Conservation (phyloP, 805 yeast species). For the Maudiozyma bulderi region DNA sequence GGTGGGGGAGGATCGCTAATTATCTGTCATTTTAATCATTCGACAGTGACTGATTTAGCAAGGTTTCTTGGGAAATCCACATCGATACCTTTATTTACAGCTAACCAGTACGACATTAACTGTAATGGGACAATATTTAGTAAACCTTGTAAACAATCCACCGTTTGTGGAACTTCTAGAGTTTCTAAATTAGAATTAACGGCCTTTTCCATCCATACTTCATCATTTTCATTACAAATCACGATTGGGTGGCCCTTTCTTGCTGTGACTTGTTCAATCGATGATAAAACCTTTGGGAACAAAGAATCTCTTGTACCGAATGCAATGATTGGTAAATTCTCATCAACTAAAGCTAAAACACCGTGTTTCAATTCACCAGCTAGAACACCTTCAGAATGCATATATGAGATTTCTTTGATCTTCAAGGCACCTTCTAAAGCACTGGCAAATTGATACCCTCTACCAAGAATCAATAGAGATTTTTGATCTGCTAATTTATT, state of each 20-base stretch:
- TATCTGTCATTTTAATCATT: slow-evolving; percentile 31
- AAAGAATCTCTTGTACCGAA: slow-evolving; percentile 94
- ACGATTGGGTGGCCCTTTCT: slow-evolving; percentile 96
- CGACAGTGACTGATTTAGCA: slow-evolving; percentile 97
- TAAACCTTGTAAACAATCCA: slow-evolving; percentile 95
- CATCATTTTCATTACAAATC: slow-evolving; percentile 77
- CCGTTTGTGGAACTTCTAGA: slow-evolving; percentile 88
- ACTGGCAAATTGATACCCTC: slow-evolving; percentile 96
- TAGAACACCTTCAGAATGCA: slow-evolving; percentile 98
- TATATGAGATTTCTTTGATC: slow-evolving; percentile 95
- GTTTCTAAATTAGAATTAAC: slow-evolving; percentile 42
- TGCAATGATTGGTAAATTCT: slow-evolving; percentile 84
- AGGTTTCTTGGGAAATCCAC: slow-evolving; percentile 98
- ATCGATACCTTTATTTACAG: slow-evolving; percentile 87
- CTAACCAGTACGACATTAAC: slow-evolving; percentile 93
- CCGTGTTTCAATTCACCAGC: slow-evolving; percentile 99
- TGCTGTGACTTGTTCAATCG: slow-evolving; percentile 93
- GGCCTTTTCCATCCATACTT: slow-evolving; percentile 41
- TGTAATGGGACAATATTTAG: slow-evolving; percentile 91
- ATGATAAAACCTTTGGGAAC: slow-evolving; percentile 91
- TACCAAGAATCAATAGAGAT: slow-evolving; percentile 82
- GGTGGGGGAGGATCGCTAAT: too few species aligned
- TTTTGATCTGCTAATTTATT: slow-evolving; percentile 67
- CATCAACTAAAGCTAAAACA: slow-evolving; percentile 93
- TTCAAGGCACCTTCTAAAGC: slow-evolving; percentile 98